Conservation (phyloP, 148 eudicot species). For the Rhododendron kiyosumense region DNA sequence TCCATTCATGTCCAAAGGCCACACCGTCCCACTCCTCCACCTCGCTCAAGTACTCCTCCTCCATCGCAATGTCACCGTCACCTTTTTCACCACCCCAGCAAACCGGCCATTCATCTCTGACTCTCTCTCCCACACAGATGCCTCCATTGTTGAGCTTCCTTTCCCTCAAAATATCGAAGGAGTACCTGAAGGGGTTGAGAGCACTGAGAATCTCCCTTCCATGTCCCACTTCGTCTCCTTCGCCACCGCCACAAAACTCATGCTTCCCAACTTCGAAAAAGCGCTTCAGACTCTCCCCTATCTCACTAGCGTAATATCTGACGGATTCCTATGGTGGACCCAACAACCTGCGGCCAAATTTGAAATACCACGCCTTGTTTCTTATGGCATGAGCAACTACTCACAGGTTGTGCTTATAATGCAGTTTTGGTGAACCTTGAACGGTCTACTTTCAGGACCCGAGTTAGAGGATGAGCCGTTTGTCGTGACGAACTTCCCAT, state of each 20-base stretch:
- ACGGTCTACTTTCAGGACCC: neutral
- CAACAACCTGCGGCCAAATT: no score
- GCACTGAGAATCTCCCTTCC: neutral
- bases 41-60: neutral
- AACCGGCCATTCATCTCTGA: neutral
- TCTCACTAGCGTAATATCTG: no score
- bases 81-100: neutral
- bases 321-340: no score
- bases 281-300: no score
- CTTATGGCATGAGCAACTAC: no score
- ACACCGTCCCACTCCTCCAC: neutral
- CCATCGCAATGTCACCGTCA: neutral
- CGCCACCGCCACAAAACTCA: neutral
- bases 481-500: neutral
- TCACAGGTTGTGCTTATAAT: no score
- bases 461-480: constrained; percentile 30
- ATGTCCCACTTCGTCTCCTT: neutral
- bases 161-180: neutral
- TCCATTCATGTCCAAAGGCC: neutral
- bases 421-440: no score
- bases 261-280: neutral
- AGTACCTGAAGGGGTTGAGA: neutral
- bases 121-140: neutral
- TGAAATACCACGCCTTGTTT: no score
- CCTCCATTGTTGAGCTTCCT: neutral